These are phyloP conservation scores for Nemania diffusa DNA, from an alignment of 2,329 filamentous ascomycete species.

Conservation along the genomic window DNA sequence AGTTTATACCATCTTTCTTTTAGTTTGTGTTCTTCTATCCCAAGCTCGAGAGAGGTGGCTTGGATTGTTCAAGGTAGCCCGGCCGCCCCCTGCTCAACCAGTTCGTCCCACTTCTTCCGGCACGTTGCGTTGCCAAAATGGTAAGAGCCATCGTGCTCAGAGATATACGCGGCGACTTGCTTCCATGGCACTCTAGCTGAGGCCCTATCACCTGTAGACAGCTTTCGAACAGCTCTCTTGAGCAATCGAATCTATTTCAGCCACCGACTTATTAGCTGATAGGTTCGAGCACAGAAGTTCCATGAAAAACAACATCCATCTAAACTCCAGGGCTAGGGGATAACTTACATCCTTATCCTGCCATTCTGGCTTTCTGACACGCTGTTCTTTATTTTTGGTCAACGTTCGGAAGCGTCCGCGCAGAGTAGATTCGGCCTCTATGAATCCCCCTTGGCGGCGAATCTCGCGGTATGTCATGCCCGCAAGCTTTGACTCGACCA, in stretches of 20 bases:
- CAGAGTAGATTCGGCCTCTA: constrained; percentile 76
- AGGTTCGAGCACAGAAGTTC: background rate
- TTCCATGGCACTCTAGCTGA: constrained; percentile 65
- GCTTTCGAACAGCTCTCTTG: constrained; percentile 55
- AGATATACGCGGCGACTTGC: constrained; percentile 64
- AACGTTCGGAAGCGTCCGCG: constrained; percentile 73
- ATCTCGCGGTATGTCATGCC: constrained; percentile 76
- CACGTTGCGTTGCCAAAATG: constrained; percentile 69
- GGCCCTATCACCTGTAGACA: constrained; percentile 46
- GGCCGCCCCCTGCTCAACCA: constrained; percentile 46
- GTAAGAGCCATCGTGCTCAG: constrained; percentile 64
- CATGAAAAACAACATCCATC: background rate
- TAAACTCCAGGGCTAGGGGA: background rate
- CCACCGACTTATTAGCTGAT: constrained; percentile 1
- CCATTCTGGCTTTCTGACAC: constrained; percentile 76
- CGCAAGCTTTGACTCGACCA: constrained; percentile 63
- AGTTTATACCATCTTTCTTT: constrained; percentile 11
- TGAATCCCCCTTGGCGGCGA: constrained; percentile 62
- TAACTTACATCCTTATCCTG: constrained; percentile 69
- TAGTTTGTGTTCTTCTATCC: background rate
- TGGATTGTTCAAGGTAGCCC: constrained; percentile 18
- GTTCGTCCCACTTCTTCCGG: constrained; percentile 66
- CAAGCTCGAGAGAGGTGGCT: background rate
- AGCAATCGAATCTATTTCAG: constrained; percentile 57
- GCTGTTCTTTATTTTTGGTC: constrained; percentile 69